Evolutionary conservation across 2,329 filamentous ascomycete genomes (phyloP).

Genomic region (Pseudogymnoascus sp.): DNA sequence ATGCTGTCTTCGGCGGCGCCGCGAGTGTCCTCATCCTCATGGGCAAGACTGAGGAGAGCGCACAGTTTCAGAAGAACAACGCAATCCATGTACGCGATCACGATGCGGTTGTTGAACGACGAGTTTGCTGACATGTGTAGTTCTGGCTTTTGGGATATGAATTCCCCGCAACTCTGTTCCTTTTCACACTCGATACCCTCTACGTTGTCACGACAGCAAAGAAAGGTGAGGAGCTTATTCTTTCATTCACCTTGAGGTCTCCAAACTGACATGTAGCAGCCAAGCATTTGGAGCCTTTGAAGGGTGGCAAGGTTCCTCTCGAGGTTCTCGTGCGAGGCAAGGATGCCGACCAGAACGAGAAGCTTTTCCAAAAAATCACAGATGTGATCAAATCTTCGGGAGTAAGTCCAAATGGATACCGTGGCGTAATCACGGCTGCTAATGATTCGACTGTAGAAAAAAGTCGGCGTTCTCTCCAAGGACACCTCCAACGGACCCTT

Average conservation of each 20-base stretch:
- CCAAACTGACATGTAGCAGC: constrained; percentile 46
- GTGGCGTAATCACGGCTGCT: neutral
- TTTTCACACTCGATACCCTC: constrained; percentile 79
- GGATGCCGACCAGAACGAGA: constrained; percentile 83
- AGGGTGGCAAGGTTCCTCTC: constrained; percentile 83
- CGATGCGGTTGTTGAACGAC: constrained; percentile 5
- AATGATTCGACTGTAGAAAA: constrained; percentile 50
- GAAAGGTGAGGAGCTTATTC: constrained; percentile 58
- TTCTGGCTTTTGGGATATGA: constrained; percentile 99
- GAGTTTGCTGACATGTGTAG: constrained; percentile 37
- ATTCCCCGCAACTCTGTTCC: constrained; percentile 90
- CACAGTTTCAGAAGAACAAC: constrained; percentile 90
- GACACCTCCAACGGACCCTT: constrained; percentile 82
- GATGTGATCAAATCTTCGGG: constrained; percentile 83
- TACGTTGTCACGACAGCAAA: constrained; percentile 95
- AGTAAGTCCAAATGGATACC: constrained; percentile 43
- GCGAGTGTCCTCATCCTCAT: constrained; percentile 83
- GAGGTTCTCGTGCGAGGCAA: constrained; percentile 90
- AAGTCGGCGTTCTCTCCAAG: constrained; percentile 79
- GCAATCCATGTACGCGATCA: constrained; percentile 72
- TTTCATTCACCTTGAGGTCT: neutral
- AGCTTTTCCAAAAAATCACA: constrained; percentile 75
- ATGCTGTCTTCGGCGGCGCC: constrained; percentile 76
- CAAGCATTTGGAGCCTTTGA: constrained; percentile 85
- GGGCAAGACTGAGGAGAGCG: constrained; percentile 87